Evolutionary conservation across 1,284 basidiomycete genomes (phyloP).

Genomic region (Papiliotrema nemorosa): DNA sequence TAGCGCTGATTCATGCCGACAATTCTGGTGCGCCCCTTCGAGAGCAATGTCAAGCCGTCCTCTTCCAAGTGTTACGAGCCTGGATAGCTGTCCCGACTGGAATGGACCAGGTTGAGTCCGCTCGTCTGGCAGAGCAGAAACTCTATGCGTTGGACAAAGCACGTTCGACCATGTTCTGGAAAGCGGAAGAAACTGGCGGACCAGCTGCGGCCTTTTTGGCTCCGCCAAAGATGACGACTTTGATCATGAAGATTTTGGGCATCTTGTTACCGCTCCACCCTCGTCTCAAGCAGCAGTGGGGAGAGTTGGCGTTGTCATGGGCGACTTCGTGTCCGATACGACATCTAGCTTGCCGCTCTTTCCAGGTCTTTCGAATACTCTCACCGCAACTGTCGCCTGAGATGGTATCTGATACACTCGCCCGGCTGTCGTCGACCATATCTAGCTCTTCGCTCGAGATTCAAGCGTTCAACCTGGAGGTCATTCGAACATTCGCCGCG

Average conservation of each 20-base stretch:
- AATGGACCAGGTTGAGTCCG: slow-evolving; percentile 22
- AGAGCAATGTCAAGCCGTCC: slow-evolving; percentile 65
- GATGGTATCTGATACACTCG: slow-evolving; percentile 75
- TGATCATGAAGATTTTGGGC: slow-evolving; percentile 65
- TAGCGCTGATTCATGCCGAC: slow-evolving; percentile 78
- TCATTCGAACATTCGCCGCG: slow-evolving; percentile 71
- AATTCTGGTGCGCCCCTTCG: slow-evolving; percentile 68
- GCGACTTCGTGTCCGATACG: slow-evolving; percentile 83
- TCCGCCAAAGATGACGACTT: slow-evolving; percentile 65
- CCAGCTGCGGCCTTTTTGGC: slow-evolving; percentile 39
- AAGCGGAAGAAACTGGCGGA: slow-evolving; percentile 59
- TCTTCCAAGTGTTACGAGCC: slow-evolving; percentile 74
- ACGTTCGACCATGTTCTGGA: slow-evolving; percentile 60
- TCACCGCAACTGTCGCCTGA: slow-evolving; percentile 66
- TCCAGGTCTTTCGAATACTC: slow-evolving; percentile 86
- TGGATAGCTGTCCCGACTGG: slow-evolving; percentile 57
- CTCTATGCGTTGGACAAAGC: slow-evolving; percentile 53
- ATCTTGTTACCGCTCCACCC: slow-evolving; percentile 68
- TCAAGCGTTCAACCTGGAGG: slow-evolving; percentile 78
- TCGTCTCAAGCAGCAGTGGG: slow-evolving; percentile 70
- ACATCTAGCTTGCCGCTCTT: slow-evolving; percentile 78
- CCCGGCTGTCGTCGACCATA: slow-evolving; percentile 79
- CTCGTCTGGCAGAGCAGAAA: slow-evolving; percentile 55
- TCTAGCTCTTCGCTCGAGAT: slow-evolving; percentile 67
- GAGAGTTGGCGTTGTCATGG: slow-evolving; percentile 75